A percentile compares a stretch with the other conserved stretches of the same genome.
These are phyloP conservation scores for Hortiboletus campestris DNA, from an alignment of 768 basidiomycete species.

Conservation along the genomic window DNA sequence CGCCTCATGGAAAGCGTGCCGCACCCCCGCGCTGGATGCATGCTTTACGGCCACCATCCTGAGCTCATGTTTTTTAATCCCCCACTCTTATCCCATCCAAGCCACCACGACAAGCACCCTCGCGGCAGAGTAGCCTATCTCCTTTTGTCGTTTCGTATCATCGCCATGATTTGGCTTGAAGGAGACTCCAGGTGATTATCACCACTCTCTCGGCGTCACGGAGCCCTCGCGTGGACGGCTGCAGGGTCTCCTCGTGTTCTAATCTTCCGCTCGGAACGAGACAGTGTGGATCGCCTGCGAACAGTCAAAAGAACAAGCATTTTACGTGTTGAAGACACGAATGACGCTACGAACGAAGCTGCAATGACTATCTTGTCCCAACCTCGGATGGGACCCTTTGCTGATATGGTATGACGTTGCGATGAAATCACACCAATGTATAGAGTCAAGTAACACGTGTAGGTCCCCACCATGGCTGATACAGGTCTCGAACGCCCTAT, in stretches of 20 bases:
- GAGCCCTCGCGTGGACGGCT: slow-evolving; percentile 20
- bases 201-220: slow-evolving; percentile 22
- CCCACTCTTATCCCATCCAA: slow-evolving; percentile 18
- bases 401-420: not conserved
- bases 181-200: slow-evolving; percentile 5
- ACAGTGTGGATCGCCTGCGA: slow-evolving; percentile 8
- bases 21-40: slow-evolving; percentile 24
- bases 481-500: not conserved
- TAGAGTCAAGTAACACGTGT: slow-evolving; percentile 19
- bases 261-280: slow-evolving; percentile 4
- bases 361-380: not conserved
- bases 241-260: slow-evolving; percentile 28
- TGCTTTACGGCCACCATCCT: slow-evolving; percentile 11
- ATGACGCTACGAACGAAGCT: not conserved
- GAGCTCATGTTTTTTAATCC: slow-evolving; percentile 5
- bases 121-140: slow-evolving; percentile 5
- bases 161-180: not conserved
- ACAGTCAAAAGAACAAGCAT: not conserved
- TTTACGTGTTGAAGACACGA: slow-evolving; percentile 20
- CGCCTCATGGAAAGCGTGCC: slow-evolving; percentile 33
- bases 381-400: not conserved
- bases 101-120: not conserved
- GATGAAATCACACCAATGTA: slow-evolving; percentile 15
- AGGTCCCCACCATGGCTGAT: slow-evolving; percentile 4
- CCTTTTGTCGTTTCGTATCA: slow-evolving; percentile 1